phyloP scores from a whole-genome alignment of 2,329 filamentous ascomycete species.

The Magnaporthiopsis incrustans region DNA sequence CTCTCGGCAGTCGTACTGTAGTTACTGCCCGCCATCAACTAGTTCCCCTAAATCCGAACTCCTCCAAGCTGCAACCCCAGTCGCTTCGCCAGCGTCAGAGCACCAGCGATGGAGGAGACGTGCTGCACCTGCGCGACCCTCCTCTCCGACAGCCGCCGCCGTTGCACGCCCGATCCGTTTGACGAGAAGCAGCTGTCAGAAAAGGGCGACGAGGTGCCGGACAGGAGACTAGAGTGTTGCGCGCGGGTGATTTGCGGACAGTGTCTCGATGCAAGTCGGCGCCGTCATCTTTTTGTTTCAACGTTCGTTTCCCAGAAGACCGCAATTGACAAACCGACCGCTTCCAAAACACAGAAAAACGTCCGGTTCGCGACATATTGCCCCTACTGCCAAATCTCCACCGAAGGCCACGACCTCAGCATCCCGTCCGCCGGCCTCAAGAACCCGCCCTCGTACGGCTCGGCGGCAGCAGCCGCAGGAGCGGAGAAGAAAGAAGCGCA shows the following conservation, averaged over 20 bases:
- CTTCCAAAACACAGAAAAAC: slow-evolving; percentile 41
- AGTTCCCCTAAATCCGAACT: too few relatives aligned
- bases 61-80: too few relatives aligned
- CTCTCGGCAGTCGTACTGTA: neutral
- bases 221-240: slow-evolving; percentile 62
- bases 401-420: slow-evolving; percentile 36
- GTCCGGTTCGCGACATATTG: slow-evolving; percentile 58
- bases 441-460: slow-evolving; percentile 55
- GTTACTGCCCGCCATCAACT: too few relatives aligned
- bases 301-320: neutral
- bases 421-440: slow-evolving; percentile 54
- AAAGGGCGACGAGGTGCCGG: slow-evolving; percentile 14
- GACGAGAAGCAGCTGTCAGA: slow-evolving; percentile 53
- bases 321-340: neutral
- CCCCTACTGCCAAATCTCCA: slow-evolving; percentile 71
- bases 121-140: slow-evolving; percentile 66
- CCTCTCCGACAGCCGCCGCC: slow-evolving; percentile 44
- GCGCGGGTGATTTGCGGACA: slow-evolving; percentile 60
- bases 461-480: slow-evolving; percentile 21
- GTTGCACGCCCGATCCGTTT: slow-evolving; percentile 33
- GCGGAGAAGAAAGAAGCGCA: neutral
- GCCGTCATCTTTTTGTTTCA: neutral
- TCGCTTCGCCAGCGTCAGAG: too few relatives aligned
- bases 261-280: slow-evolving; percentile 51
- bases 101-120: slow-evolving; percentile 30